These are phyloP conservation scores for Massarina eburnea DNA, from an alignment of 2,329 filamentous ascomycete genomes.

Conservation along the genomic window DNA sequence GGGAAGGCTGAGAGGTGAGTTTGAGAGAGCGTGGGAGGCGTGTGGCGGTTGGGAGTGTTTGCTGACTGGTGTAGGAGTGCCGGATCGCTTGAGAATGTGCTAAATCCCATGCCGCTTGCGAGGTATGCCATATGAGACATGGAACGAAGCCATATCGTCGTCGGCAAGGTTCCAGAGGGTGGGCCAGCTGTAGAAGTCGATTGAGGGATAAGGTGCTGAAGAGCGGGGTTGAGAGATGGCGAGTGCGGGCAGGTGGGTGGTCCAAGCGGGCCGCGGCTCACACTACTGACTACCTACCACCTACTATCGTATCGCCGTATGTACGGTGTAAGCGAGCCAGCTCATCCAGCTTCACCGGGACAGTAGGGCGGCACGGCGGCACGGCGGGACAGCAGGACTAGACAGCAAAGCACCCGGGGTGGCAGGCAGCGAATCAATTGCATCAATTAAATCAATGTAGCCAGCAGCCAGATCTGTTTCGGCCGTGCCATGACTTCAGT, in stretches of 20 bases:
- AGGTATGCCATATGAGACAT: constrained; percentile 8
- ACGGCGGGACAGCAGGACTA: too few relatives aligned
- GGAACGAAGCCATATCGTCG: constrained; percentile 24
- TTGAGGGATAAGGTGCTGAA: too few relatives aligned
- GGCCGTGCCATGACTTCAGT: constrained; percentile 7
- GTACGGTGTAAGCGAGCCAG: background rate
- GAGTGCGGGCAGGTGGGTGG: background rate
- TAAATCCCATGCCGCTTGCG: constrained; percentile 6
- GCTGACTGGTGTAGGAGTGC: constrained; percentile 3
- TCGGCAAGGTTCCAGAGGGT: constrained; percentile 23
- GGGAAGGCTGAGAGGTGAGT: constrained; percentile 10
- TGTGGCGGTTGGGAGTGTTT: background rate
- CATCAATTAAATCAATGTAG: background rate
- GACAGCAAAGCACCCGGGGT: too few relatives aligned
- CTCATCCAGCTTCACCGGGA: background rate
- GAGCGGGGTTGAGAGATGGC: too few relatives aligned
- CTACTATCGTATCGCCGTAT: too few relatives aligned
- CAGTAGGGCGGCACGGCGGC: too few relatives aligned
- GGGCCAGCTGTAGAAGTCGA: constrained; percentile 23
- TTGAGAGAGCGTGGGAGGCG: too few relatives aligned
- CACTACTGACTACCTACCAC: background rate
- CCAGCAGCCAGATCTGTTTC: background rate
- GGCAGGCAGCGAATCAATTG: too few relatives aligned
- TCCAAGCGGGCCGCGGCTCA: constrained; percentile 1
- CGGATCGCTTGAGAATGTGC: constrained; percentile 6